Evolutionary conservation across 768 basidiomycete species (phyloP), one percentile per base, ranked within the genome.

Genomic region (Crucibulum laeve): DNA sequence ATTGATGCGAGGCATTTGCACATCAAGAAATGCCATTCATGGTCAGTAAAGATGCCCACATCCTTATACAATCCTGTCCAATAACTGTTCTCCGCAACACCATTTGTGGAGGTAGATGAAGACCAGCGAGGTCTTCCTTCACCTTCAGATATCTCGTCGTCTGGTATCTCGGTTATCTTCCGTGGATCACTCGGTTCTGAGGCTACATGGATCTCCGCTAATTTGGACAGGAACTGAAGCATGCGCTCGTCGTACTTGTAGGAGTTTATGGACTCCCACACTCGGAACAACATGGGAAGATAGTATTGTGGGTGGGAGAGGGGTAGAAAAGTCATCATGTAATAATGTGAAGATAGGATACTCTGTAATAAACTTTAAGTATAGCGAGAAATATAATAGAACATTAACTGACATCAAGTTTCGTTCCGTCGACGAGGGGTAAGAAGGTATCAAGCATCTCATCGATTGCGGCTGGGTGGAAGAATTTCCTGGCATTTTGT

Each of bases 201-300:
- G 53, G 87, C 83, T 49, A 88, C 74, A 66, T 95, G 92, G 65
- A 84, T 72, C 61, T 91, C 85, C 43, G 84, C 69, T 36, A 95
- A 71, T 53, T 76, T 76, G 22, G 89, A 74, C 47, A 93, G 74
- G 58, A 95, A 86, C 44, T 88, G 78, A 48, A 93, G 71, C 80
- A 91, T 90, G 61, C 91, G 77, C 56, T 91, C 91, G 70, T 93
- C 91, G 67, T 82, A 93, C 63, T 84, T 77, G 61, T 88, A 88
- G 45, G 88, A 90, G 67, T 92, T 91, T 56, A 94, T 71, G 10
- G 88, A 85, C 63, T 88, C 84, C 89, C 91, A 94, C 36, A 91
- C 56, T 42, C 85, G 82, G 68, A 93, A 88, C 42, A 92, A 71
- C 76, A 87, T 85, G 41, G 79, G 85, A 42, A 82, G 74, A 70